These are phyloP conservation scores for Primulina eburnea DNA, from an alignment of 257 asterid genomes.

Conservation along the genomic window DNA sequence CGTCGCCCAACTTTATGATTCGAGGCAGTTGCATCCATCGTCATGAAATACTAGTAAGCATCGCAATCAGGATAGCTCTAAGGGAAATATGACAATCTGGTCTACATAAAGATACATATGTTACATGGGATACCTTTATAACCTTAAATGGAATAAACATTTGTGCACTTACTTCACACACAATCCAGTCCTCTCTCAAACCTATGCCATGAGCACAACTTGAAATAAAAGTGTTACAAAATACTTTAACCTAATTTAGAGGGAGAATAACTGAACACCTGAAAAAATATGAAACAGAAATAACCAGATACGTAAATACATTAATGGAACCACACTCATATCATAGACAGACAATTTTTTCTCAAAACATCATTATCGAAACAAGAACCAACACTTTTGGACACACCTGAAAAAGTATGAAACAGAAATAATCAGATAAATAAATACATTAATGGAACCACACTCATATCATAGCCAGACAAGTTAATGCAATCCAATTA, in stretches of 20 bases:
- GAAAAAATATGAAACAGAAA: slow-evolving; percentile 20
- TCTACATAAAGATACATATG: slow-evolving; percentile 40
- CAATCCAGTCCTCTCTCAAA: too few relatives aligned
- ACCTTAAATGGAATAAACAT: too few relatives aligned
- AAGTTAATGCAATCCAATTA: not conserved
- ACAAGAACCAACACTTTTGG: slow-evolving; percentile 3
- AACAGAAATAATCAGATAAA: too few relatives aligned
- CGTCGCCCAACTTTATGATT: slow-evolving; percentile 39
- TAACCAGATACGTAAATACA: slow-evolving; percentile 15
- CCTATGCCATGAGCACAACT: slow-evolving; percentile 70
- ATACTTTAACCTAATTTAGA: slow-evolving; percentile 73
- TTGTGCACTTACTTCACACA: too few relatives aligned
- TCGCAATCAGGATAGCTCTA: slow-evolving; percentile 75
- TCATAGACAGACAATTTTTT: not conserved
- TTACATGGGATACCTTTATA: not conserved
- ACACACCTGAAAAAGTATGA: not conserved
- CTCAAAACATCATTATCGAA: slow-evolving; percentile 5
- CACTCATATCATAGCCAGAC: too few relatives aligned
- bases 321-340: not conserved
- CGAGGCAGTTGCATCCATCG: slow-evolving; percentile 37
- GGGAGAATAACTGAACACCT: slow-evolving; percentile 87
- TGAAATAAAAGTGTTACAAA: slow-evolving; percentile 55
- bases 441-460: too few relatives aligned
- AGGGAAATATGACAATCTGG: slow-evolving; percentile 75
- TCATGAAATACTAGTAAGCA: slow-evolving; percentile 55